A percentile compares a stretch with the other conserved stretches of the same genome.
Evolutionary conservation across 1,284 basidiomycete genomes (phyloP).

Genomic region (Moesziomyces sp.): DNA sequence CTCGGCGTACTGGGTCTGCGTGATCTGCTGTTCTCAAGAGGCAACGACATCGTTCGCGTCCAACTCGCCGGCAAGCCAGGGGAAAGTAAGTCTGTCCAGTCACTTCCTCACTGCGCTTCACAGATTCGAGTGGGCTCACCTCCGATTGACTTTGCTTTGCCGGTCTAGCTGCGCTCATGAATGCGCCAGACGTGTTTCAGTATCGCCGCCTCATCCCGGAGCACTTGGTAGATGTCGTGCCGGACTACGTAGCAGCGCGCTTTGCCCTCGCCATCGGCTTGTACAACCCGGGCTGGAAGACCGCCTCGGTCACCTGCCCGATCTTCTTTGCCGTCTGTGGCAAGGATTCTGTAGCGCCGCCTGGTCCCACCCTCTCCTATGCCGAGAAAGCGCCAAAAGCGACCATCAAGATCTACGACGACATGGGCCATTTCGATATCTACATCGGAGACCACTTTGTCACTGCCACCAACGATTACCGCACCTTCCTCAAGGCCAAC

Average conservation of each 20-base stretch:
- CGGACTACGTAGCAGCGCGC: slow-evolving; percentile 47
- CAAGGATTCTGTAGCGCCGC: slow-evolving; percentile 55
- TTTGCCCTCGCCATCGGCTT: slow-evolving; percentile 48
- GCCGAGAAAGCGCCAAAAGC: slow-evolving; percentile 50
- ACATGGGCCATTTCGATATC: slow-evolving; percentile 60
- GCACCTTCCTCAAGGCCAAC: slow-evolving; percentile 35
- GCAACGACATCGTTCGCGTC: slow-evolving; percentile 32
- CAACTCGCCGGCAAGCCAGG: slow-evolving; percentile 44
- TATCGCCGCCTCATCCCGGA: slow-evolving; percentile 29
- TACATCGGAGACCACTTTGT: slow-evolving; percentile 55
- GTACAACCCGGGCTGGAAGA: slow-evolving; percentile 50
- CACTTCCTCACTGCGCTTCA: neutral
- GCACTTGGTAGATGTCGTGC: neutral
- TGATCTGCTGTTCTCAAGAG: slow-evolving; percentile 41
- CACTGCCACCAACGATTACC: slow-evolving; percentile 42
- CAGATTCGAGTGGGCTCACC: too few species aligned
- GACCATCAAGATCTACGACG: slow-evolving; percentile 39
- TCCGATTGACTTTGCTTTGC: neutral
- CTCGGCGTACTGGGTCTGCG: slow-evolving; percentile 20
- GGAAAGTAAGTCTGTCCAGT: slow-evolving; percentile 32
- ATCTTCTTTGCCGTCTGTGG: slow-evolving; percentile 62
- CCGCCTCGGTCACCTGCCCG: slow-evolving; percentile 42
- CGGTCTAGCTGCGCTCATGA: slow-evolving; percentile 52
- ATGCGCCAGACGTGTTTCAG: slow-evolving; percentile 28
- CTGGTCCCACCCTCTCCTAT: slow-evolving; percentile 43